Evolutionary conservation across 1,284 basidiomycete genomes (phyloP).

Genomic region (Apiotrichum akiyoshidainum): DNA sequence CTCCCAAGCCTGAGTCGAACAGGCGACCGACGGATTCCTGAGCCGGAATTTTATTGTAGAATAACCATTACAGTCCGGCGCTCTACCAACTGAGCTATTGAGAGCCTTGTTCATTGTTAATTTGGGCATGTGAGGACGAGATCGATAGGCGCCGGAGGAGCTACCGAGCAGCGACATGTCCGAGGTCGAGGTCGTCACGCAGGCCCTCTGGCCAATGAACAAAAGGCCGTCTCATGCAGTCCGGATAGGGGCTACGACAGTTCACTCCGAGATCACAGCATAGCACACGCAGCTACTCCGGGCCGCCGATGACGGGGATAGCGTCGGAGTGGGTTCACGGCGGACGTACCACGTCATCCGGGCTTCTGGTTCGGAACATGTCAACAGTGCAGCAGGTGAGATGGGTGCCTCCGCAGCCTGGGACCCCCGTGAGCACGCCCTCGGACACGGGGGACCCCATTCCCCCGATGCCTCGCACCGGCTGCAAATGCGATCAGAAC

Average conservation of each 20-base stretch:
- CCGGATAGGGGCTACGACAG: too few relatives aligned
- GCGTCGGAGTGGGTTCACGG: too few relatives aligned
- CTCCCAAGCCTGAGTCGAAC: conserved; percentile 1
- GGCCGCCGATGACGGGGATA: too few relatives aligned
- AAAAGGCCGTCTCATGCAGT: too few relatives aligned
- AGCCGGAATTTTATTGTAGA: neutral
- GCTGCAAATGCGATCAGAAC: neutral
- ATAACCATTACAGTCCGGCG: conserved; percentile 1
- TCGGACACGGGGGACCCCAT: conserved; percentile 1
- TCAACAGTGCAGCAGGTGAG: neutral
- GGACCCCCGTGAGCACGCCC: neutral
- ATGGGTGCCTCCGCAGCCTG: neutral
- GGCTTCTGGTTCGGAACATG: neutral
- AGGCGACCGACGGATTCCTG: neutral
- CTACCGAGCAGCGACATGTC: too few relatives aligned
- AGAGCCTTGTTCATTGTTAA: neutral
- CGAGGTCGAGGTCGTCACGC: too few relatives aligned
- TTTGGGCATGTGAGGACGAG: too few relatives aligned
- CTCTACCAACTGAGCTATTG: conserved; percentile 2
- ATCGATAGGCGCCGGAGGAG: neutral
- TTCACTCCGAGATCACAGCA: too few relatives aligned
- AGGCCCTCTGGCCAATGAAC: too few relatives aligned
- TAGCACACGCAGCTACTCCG: too few relatives aligned
- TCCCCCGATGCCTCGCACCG: neutral
- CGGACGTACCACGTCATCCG: too few relatives aligned